These are phyloP conservation scores for Platanthera guangdongensis DNA, from an alignment of 106 monocot species.

Conservation along the genomic window DNA sequence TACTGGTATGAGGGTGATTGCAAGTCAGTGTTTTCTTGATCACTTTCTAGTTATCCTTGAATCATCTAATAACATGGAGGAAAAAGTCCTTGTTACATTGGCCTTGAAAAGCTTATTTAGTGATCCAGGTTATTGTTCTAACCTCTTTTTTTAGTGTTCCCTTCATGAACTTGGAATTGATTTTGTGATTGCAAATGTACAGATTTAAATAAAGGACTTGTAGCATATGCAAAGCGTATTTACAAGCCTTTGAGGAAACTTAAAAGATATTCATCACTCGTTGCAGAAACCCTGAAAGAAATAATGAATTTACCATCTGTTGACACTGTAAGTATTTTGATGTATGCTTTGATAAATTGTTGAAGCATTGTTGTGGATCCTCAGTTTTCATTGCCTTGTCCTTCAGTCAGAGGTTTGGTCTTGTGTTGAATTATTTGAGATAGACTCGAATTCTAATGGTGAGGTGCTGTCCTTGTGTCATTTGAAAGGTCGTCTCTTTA, in stretches of 20 bases:
- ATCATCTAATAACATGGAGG: constrained; percentile 35
- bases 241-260: constrained; percentile 43
- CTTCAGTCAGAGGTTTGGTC: constrained; percentile 45
- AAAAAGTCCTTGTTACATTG: constrained; percentile 34
- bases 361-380: background rate
- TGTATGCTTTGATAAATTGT: background rate
- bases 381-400: constrained; percentile 6
- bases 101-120: constrained; percentile 33
- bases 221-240: constrained; percentile 25
- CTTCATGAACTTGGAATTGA: constrained; percentile 4
- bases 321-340: constrained; percentile 24
- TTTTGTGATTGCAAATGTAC: constrained; percentile 9
- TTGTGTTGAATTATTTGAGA: constrained; percentile 33
- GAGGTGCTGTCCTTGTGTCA: constrained; percentile 31
- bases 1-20: constrained; percentile 31
- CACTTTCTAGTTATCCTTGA: constrained; percentile 33
- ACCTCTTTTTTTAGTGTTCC: background rate
- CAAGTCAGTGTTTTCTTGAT: constrained; percentile 30
- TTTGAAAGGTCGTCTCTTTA: constrained; percentile 35
- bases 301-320: constrained; percentile 35
- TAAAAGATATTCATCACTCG: constrained; percentile 24
- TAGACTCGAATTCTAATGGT: constrained; percentile 29
- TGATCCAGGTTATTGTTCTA: constrained; percentile 30
- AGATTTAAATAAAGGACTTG: constrained; percentile 36
- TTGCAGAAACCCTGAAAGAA: constrained; percentile 35